These are phyloP conservation scores for Parmelia sp. DNA, from an alignment of 495 filamentous ascomycete genomes.

Conservation along the genomic window DNA sequence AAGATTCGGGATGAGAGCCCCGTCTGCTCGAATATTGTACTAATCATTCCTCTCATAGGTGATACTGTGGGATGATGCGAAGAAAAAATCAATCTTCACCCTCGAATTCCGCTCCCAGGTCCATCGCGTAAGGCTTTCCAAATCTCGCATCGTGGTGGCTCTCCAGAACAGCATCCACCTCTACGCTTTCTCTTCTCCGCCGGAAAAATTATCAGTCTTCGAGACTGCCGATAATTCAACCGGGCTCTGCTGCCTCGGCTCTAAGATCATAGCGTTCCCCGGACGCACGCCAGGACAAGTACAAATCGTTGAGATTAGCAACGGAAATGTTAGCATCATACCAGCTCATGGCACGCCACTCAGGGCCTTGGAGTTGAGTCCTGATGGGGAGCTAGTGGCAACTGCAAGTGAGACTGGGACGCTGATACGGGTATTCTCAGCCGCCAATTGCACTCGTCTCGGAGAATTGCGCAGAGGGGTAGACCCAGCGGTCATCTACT, in stretches of 20 bases:
- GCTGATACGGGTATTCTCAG: constrained; percentile 75
- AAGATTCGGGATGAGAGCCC: constrained; percentile 9
- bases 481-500: constrained; percentile 81
- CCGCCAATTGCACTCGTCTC: constrained; percentile 67
- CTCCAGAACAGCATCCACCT: constrained; percentile 77
- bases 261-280: constrained; percentile 70
- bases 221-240: constrained; percentile 83
- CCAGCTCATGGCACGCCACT: constrained; percentile 80
- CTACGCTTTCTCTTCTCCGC: constrained; percentile 74
- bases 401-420: constrained; percentile 92
- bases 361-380: constrained; percentile 72
- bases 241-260: constrained; percentile 72
- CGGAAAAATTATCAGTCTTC: constrained; percentile 64
- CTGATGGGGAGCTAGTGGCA: constrained; percentile 73
- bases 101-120: constrained; percentile 72
- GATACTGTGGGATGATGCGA: constrained; percentile 87
- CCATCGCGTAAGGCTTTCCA: constrained; percentile 69
- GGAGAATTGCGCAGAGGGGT: constrained; percentile 82
- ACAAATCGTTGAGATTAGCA: constrained; percentile 78
- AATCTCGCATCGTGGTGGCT: constrained; percentile 71
- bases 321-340: constrained; percentile 85
- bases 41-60: constrained; percentile 43
- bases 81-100: constrained; percentile 64
- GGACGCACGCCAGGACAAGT: constrained; percentile 81
- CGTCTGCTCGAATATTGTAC: not conserved